Evolutionary conservation across 2,329 filamentous ascomycete genomes (phyloP), one percentile per base, ranked within the genome.

Genomic region (Coniella vitis): DNA sequence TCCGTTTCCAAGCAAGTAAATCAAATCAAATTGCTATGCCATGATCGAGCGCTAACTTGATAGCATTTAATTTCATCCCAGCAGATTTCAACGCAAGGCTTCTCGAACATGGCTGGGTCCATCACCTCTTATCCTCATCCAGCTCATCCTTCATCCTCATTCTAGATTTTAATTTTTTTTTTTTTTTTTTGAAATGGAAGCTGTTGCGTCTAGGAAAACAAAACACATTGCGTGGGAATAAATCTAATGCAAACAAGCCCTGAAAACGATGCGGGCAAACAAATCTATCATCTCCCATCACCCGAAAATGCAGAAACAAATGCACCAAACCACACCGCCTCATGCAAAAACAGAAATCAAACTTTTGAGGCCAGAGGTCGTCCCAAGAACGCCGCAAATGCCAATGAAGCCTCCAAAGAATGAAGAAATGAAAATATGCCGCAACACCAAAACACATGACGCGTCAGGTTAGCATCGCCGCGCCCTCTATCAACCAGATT

Each of bases 261-360:
- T 43, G 36, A 38, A 53, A 31, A 7, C 17, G 39, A 35, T 31
- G 16, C 10, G 38, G 29, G 45, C 17, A 32, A 54, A 45, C 44
- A 61, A 58, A 53, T 65, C 63, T 66, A 66, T 64, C 61, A 55
- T 60, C 54, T 57, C 60, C 53, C 51, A 55, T 58, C 58, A 52
- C 58, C 60, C 56, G 58, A 54, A 63, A 61, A 65, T 65, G 63
- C 60, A 63, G 56, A 62, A 53, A 62, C 63, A 29, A 29, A 29
- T 29, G 25, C 51, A 60, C 31, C 51, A 53, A 53, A 58, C 57
- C 45, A n/a, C 45, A 55, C 62, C 63, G 62, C 56, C 65, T 65
- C 62, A 63, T 63, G 61, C 62, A 65, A 63, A 10, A 59, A 61
- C 60, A 61, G 59, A 51, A 61, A 61, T 61, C 56, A 58, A 60